phyloP scores from a whole-genome alignment of 495 filamentous ascomycete species.

The Aspergillus affinis region DNA sequence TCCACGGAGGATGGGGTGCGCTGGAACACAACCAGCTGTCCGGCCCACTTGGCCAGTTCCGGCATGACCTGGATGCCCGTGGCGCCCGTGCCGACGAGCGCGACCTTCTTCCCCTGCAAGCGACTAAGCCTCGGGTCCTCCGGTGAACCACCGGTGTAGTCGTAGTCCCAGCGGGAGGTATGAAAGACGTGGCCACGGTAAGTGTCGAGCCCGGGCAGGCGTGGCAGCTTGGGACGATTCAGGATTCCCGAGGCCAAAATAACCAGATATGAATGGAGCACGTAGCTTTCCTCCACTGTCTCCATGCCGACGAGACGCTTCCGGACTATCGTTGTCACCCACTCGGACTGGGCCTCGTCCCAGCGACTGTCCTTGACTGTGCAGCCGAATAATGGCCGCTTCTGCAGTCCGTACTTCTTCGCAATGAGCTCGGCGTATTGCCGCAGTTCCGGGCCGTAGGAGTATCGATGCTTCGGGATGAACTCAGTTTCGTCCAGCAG shows the following conservation, averaged over 20 bases:
- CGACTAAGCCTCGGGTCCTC: conserved; percentile 38
- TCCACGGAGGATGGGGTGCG: conserved; percentile 53
- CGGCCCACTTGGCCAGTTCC: conserved; percentile 32
- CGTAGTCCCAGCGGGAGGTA: conserved; percentile 43
- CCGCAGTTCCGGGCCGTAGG: conserved; percentile 23
- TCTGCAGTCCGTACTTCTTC: conserved; percentile 43
- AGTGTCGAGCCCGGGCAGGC: conserved; percentile 17
- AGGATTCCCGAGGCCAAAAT: conserved; percentile 21
- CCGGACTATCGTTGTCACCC: neutral
- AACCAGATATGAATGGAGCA: conserved; percentile 15
- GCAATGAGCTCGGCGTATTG: conserved; percentile 27
- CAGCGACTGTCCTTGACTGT: conserved; percentile 1
- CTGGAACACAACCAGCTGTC: conserved; percentile 47
- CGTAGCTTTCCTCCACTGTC: conserved; percentile 4
- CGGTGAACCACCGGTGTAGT: conserved; percentile 50
- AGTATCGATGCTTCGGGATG: conserved; percentile 44
- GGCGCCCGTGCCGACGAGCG: conserved; percentile 50
- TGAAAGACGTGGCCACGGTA: conserved; percentile 38
- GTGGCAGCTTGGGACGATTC: conserved; percentile 27
- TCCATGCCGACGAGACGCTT: neutral
- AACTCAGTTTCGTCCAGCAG: conserved; percentile 61
- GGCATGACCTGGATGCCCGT: conserved; percentile 45
- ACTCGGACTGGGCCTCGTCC: neutral
- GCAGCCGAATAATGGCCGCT: conserved; percentile 39
- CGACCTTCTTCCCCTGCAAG: conserved; percentile 43